phyloP scores from a whole-genome alignment of 169 alveolate genomes.

The Eimeria necatrix region DNA sequence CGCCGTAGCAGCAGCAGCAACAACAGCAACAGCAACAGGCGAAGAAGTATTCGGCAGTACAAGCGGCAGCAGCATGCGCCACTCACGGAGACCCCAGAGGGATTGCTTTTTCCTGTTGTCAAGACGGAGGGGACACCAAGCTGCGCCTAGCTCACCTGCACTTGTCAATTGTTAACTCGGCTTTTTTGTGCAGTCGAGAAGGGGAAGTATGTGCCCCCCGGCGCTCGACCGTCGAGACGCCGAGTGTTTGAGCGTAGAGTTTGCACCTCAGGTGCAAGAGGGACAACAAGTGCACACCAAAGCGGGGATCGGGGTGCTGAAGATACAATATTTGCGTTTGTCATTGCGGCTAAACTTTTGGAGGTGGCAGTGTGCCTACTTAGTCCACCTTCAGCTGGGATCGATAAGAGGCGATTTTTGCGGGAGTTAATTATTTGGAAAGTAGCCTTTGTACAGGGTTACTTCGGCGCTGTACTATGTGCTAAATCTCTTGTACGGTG shows the following conservation, averaged over 20 bases:
- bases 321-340: background rate
- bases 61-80: constrained; percentile 31
- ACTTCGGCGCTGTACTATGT: background rate
- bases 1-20: constrained; percentile 19
- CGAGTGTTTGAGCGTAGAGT: background rate
- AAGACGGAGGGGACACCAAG: constrained; percentile 51
- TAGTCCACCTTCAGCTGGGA: background rate
- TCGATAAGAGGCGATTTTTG: background rate
- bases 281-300: constrained; percentile 33
- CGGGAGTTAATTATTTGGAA: background rate
- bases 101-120: background rate
- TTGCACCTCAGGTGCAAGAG: constrained; percentile 35
- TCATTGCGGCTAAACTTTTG: background rate
- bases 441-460: background rate
- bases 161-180: constrained; percentile 6
- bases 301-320: constrained; percentile 3
- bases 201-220: constrained; percentile 10
- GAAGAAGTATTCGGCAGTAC: constrained; percentile 43
- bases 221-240: constrained; percentile 10
- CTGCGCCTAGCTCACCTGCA: constrained; percentile 20
- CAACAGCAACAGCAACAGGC: constrained; percentile 51
- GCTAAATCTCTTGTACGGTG: background rate
- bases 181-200: background rate
- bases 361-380: background rate
- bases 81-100: constrained; percentile 25